A percentile compares a stretch with the other conserved stretches of the same genome.
These are phyloP conservation scores for Vaccinium myrtillus DNA, from an alignment of 148 eudicot species.

Conservation along the genomic window DNA sequence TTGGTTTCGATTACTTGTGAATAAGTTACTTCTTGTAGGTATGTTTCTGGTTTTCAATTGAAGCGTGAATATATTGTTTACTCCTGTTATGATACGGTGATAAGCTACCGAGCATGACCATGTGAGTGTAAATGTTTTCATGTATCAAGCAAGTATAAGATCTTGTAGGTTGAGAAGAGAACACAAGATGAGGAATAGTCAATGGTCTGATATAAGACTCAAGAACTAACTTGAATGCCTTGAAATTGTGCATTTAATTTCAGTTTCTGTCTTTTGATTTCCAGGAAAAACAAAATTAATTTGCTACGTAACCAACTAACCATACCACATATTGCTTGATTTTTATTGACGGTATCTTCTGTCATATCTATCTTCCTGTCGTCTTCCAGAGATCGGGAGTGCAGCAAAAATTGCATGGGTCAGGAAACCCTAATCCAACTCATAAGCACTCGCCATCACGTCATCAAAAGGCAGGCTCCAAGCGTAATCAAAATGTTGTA, in stretches of 20 bases:
- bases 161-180: not conserved
- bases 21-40: not conserved
- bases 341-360: not conserved
- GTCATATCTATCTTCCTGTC: conserved; percentile 17
- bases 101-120: not conserved
- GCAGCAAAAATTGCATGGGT: conserved; percentile 47
- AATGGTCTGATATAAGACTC: not conserved
- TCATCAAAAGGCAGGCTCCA: conserved; percentile 58
- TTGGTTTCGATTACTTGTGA: not conserved
- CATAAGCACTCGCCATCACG: conserved; percentile 49
- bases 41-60: not conserved
- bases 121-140: not conserved
- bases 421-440: conserved; percentile 39
- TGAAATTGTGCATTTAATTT: not conserved
- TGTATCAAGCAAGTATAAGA: not conserved
- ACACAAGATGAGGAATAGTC: not conserved
- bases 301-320: not conserved
- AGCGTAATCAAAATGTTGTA: conserved; percentile 50
- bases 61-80: not conserved
- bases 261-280: too few species aligned
- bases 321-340: not conserved
- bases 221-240: not conserved
- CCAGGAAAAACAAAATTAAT: too few species aligned
- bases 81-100: not conserved
- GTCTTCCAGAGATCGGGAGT: conserved; percentile 41